Conservation (phyloP, 73 alveolate genomes). For the Tetrahymena elliotti region DNA sequence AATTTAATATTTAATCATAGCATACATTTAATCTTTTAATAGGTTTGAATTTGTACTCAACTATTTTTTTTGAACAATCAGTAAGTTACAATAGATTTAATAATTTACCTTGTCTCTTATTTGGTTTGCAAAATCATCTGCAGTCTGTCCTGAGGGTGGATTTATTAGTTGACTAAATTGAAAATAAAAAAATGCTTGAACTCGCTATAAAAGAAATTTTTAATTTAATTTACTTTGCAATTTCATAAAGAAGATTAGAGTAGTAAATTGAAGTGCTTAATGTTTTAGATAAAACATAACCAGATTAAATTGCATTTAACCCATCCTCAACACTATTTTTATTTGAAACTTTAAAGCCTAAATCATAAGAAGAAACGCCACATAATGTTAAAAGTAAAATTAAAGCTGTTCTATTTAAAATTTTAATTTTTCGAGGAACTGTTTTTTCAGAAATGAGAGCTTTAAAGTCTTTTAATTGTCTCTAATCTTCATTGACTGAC, state of each 20-base stretch:
- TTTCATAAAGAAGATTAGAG: not conserved
- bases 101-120: not conserved
- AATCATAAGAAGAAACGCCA: slow-evolving; percentile 1
- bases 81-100: not conserved
- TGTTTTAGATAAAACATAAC: slow-evolving; percentile 9
- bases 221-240: not conserved
- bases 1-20: not conserved
- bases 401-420: slow-evolving; percentile 25
- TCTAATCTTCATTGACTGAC: slow-evolving; percentile 34
- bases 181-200: not conserved
- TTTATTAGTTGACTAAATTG: not conserved
- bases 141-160: not conserved
- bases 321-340: slow-evolving; percentile 24
- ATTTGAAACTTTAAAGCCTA: slow-evolving; percentile 13
- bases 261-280: slow-evolving; percentile 23
- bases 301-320: slow-evolving; percentile 14
- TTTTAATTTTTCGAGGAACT: slow-evolving; percentile 23
- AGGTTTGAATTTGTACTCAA: not conserved
- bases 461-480: slow-evolving; percentile 38
- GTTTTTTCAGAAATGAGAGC: slow-evolving; percentile 39
- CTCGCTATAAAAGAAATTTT: not conserved
- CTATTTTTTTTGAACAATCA: not conserved
- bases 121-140: not conserved
- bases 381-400: slow-evolving; percentile 4
- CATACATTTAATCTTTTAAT: not conserved